Base-by-base conservation (phyloP, 2,329 filamentous ascomycete species). In the Ascochyta fabae region DNA sequence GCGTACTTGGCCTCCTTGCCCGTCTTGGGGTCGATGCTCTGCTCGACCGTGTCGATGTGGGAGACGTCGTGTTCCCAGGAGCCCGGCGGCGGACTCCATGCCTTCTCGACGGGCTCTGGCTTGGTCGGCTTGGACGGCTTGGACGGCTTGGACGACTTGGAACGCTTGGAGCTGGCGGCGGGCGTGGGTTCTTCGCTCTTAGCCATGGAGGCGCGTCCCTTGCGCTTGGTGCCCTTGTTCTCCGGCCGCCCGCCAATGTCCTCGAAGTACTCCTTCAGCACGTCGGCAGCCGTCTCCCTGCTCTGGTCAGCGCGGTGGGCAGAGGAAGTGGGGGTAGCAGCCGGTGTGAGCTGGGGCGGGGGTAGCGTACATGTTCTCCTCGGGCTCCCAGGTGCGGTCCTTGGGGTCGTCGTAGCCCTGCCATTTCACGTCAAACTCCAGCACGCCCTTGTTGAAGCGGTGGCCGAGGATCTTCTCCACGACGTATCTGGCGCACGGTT, bases 361-460 rank as follows among this genome's bases (percentile, higher is more conserved):
- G 3, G 6, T 26, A 12, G 62, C 81, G 56, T 75, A 87, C 84
- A 91, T 78, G 64, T 92, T 93, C 10, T 86, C 85, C 65, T 91
- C 87, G 0, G 89, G 87, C 70, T 95, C 91, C 90, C 90, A 94
- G 0, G 91, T 95, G 67, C 85, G 77, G 62, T 95, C 91, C 0
- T 79, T 73, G 58, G 87, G 86, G 58, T 87, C 84, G 0, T 90
- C 85, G 59, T 88, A 95, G 3, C 90, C 90, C 61, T 90, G 85
- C 91, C 91, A 95, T 67, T 94, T 92, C 33, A 95, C 89, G 47
- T 88, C 82, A 68, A 89, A 92, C 42, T 82, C 81, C 0, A 70
- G 53, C 9, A 48, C 48, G 55, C 66, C 66, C 67, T 69, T 67
- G 23, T 49, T 41, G 40, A 88, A 80, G 50, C 83, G 81, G 75